Percentiles rank a stretch among this genome's conserved stretches.
Conservation (phyloP, 352 stramenopile genomes). For the Thraustotheca clavata region DNA sequence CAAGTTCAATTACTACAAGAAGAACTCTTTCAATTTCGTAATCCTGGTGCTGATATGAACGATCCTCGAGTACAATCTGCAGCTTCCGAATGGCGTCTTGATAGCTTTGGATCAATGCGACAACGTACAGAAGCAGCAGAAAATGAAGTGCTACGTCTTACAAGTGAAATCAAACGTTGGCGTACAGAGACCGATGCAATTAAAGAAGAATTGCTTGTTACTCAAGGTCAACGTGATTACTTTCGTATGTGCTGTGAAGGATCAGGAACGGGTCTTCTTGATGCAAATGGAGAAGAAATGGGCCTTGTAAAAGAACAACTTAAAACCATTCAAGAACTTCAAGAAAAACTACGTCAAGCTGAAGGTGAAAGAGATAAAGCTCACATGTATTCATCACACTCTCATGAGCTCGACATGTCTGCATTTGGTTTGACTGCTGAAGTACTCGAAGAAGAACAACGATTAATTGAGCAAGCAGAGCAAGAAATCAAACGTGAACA, state of each 20-base stretch:
- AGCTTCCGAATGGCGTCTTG: constrained; percentile 50
- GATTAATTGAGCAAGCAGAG: constrained; percentile 54
- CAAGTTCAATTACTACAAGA: constrained; percentile 76
- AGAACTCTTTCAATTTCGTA: constrained; percentile 70
- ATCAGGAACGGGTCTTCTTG: constrained; percentile 19
- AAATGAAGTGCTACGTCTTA: constrained; percentile 65
- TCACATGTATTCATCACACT: constrained; percentile 27
- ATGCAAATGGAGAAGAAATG: constrained; percentile 38
- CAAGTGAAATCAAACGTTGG: constrained; percentile 62
- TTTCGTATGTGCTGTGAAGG: constrained; percentile 64
- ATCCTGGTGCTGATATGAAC: constrained; percentile 69
- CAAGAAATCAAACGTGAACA: constrained; percentile 74
- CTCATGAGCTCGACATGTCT: constrained; percentile 9
- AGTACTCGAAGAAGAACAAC: constrained; percentile 47
- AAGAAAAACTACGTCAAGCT: constrained; percentile 59
- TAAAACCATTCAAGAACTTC: constrained; percentile 63
- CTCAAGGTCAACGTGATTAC: constrained; percentile 75
- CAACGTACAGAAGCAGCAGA: constrained; percentile 67
- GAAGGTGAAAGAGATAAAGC: constrained; percentile 61
- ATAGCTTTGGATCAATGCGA: constrained; percentile 67
- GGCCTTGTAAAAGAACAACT: constrained; percentile 72
- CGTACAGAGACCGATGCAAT: constrained; percentile 71
- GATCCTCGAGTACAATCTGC: constrained; percentile 52
- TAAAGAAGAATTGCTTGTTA: constrained; percentile 79
- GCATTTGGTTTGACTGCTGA: constrained; percentile 13